A percentile compares a stretch with the other conserved stretches of the same genome.
Evolutionary conservation across 768 basidiomycete species (phyloP).

Genomic region (Galerina marginata): DNA sequence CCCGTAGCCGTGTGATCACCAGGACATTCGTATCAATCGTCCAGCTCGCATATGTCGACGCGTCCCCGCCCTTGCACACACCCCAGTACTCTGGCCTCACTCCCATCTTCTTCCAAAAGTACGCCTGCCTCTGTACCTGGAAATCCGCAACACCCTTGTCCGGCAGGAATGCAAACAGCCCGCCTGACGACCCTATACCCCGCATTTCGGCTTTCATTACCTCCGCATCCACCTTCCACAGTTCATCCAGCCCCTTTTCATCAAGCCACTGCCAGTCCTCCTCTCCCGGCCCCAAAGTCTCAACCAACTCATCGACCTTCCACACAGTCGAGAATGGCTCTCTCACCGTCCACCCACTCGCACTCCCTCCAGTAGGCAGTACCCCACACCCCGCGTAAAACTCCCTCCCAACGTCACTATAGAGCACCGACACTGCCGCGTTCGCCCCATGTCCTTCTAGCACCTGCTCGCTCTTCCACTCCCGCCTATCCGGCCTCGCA

Average conservation of each 20-base stretch:
- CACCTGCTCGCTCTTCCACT: not conserved
- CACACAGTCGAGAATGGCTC: conserved; percentile 42
- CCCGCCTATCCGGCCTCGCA: conserved; percentile 21
- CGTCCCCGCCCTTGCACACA: conserved; percentile 8
- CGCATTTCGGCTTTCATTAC: conserved; percentile 40
- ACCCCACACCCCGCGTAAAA: conserved; percentile 31
- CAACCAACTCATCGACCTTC: conserved; percentile 26
- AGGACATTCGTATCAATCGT: conserved; percentile 27
- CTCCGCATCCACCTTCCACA: conserved; percentile 45
- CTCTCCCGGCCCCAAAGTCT: not conserved
- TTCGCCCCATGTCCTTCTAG: conserved; percentile 11
- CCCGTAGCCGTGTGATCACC: conserved; percentile 34
- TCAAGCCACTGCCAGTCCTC: conserved; percentile 34
- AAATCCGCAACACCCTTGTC: conserved; percentile 33
- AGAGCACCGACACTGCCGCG: conserved; percentile 30
- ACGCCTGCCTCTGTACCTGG: conserved; percentile 27
- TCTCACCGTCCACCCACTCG: conserved; percentile 48
- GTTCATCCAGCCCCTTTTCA: conserved; percentile 31
- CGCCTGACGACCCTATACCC: not conserved
- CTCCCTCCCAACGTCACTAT: conserved; percentile 31
- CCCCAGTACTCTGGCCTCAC: conserved; percentile 19
- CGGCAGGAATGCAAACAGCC: conserved; percentile 30
- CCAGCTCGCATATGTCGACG: conserved; percentile 32
- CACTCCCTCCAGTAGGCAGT: conserved; percentile 11
- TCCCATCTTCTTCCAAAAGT: conserved; percentile 22